Evolutionary conservation across 176 grass and related monocot genomes (phyloP).

Genomic region (Dactylis glomerata): DNA sequence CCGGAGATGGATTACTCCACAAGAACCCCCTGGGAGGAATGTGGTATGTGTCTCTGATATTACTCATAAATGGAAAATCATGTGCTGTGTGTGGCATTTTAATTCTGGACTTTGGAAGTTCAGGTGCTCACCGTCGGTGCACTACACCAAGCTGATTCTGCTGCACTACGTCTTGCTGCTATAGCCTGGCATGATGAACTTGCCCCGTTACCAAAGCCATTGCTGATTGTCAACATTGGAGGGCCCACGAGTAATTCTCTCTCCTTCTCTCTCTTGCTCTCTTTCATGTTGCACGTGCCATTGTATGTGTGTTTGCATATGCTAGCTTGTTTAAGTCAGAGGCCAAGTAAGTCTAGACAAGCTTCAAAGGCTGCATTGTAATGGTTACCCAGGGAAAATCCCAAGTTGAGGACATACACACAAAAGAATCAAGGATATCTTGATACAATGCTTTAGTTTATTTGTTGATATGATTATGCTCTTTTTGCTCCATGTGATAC

Average conservation of each 20-base stretch:
- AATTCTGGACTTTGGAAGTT: slow-evolving; percentile 27
- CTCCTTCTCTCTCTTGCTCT: background rate
- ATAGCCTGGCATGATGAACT: slow-evolving; percentile 89
- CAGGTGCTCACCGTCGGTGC: slow-evolving; percentile 83
- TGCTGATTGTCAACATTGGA: slow-evolving; percentile 81
- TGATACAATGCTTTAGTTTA: background rate
- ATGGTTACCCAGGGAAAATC: background rate
- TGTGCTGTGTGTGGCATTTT: background rate
- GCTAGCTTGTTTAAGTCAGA: background rate
- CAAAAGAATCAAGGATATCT: background rate
- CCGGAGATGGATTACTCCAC: slow-evolving; percentile 75
- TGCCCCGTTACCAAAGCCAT: slow-evolving; percentile 75
- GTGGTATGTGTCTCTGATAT: slow-evolving; percentile 51
- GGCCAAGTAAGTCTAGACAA: background rate
- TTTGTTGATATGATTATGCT: background rate
- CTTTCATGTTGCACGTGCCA: background rate
- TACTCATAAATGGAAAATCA: background rate
- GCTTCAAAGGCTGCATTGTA: background rate
- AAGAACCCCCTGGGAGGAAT: slow-evolving; percentile 70
- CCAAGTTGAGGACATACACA: background rate
- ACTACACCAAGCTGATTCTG: slow-evolving; percentile 87
- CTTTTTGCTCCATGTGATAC: background rate
- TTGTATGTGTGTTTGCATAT: background rate
- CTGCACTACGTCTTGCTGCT: slow-evolving; percentile 71
- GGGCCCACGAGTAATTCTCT: slow-evolving; percentile 65